Evolutionary conservation across 2,329 filamentous ascomycete genomes (phyloP).

Genomic region (Cladorrhinum sp.): DNA sequence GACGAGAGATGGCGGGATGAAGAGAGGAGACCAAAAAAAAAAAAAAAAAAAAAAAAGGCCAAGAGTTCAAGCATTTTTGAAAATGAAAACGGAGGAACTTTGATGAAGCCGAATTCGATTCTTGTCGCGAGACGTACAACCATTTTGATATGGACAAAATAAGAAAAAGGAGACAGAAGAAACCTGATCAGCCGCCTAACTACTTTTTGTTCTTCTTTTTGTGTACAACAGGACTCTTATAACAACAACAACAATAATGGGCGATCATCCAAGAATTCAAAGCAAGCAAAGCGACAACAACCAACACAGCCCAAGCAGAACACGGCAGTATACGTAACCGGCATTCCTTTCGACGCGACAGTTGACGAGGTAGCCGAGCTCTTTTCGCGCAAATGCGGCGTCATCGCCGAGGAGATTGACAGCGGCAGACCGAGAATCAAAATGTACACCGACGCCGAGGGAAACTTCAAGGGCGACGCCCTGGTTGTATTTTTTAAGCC

Average conservation of each 20-base stretch:
- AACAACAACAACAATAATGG: conserved; percentile 22
- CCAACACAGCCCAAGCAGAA: conserved; percentile 62
- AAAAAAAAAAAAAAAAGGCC: conserved; percentile 10
- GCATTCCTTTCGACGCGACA: conserved; percentile 75
- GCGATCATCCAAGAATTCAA: conserved; percentile 39
- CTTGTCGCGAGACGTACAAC: too few relatives aligned
- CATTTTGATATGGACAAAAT: too few relatives aligned
- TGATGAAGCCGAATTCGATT: too few relatives aligned
- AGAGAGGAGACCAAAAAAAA: neutral
- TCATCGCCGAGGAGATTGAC: conserved; percentile 93
- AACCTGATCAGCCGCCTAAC: conserved; percentile 28
- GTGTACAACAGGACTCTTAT: conserved; percentile 27
- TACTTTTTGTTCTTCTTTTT: conserved; percentile 22
- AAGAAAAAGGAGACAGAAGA: conserved; percentile 11
- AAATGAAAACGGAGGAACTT: too few relatives aligned
- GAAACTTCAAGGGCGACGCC: conserved; percentile 89
- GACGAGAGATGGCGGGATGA: neutral
- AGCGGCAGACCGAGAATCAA: conserved; percentile 86
- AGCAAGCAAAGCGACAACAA: conserved; percentile 26
- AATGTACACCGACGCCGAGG: conserved; percentile 78
- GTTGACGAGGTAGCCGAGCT: conserved; percentile 76
- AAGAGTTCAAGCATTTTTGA: too few relatives aligned
- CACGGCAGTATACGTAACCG: conserved; percentile 88
- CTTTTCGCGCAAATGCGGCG: conserved; percentile 80
- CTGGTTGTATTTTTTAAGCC: conserved; percentile 93